Evolutionary conservation across 1,284 basidiomycete genomes (phyloP).

Genomic region (Kalmanozyma brasiliensis): DNA sequence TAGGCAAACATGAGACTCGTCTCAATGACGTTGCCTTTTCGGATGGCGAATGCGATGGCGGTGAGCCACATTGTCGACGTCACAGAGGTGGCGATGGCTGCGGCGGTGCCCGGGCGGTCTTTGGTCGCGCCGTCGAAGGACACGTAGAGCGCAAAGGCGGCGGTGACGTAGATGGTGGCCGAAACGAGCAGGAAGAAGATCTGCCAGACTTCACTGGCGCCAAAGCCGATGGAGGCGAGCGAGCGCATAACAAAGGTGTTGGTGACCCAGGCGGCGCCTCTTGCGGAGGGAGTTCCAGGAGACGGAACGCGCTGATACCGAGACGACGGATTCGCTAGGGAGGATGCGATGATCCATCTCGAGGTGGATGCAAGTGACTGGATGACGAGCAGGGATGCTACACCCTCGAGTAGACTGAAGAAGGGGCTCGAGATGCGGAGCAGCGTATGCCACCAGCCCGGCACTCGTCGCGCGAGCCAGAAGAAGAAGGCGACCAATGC

Average conservation of each 20-base stretch:
- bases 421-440: constrained; percentile 61
- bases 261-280: constrained; percentile 31
- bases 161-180: constrained; percentile 63
- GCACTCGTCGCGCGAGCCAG: constrained; percentile 55
- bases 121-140: constrained; percentile 62
- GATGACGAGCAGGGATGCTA: constrained; percentile 65
- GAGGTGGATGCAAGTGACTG: constrained; percentile 61
- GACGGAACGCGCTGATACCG: constrained; percentile 75
- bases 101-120: constrained; percentile 54
- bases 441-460: constrained; percentile 62
- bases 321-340: constrained; percentile 76
- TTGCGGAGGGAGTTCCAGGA: not conserved
- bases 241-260: constrained; percentile 49
- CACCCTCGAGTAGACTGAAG: constrained; percentile 66
- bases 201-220: constrained; percentile 64
- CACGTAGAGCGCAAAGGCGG: constrained; percentile 59
- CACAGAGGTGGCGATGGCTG: constrained; percentile 62
- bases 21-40: constrained; percentile 66
- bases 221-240: constrained; percentile 57
- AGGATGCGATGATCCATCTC: constrained; percentile 71
- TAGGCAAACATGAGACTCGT: constrained; percentile 66
- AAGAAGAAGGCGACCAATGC: constrained; percentile 45
- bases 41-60: constrained; percentile 64
- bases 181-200: constrained; percentile 63
- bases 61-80: constrained; percentile 64